A percentile compares a stretch with the other conserved stretches of the same genome.
Conservation (phyloP, 257 asterid species). For the Penstemon eatonii region DNA sequence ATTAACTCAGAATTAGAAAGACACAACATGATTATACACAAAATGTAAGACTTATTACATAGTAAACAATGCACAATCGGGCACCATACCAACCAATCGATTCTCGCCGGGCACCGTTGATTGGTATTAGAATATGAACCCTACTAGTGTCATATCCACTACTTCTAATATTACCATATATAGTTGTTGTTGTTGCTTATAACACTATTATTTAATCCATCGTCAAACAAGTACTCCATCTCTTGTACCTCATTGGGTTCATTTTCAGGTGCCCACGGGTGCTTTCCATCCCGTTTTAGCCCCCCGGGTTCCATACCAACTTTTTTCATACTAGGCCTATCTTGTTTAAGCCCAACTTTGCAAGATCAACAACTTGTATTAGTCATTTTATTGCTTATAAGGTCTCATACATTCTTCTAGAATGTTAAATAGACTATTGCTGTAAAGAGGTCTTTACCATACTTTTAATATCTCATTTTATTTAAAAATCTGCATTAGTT, state of each 20-base stretch:
- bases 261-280: background rate
- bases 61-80: no score
- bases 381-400: no score
- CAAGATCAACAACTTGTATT: slow-evolving; percentile 17
- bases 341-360: slow-evolving; percentile 25
- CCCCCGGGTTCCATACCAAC: slow-evolving; percentile 12
- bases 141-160: slow-evolving; percentile 6
- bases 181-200: background rate
- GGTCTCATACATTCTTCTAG: no score
- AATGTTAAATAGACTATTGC: no score
- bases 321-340: slow-evolving; percentile 36
- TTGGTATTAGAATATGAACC: background rate
- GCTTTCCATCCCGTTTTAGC: background rate
- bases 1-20: no score
- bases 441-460: no score
- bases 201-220: background rate
- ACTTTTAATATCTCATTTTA: no score
- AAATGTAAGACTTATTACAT: no score
- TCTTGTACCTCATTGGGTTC: background rate
- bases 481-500: no score
- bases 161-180: background rate
- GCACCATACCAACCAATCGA: no score
- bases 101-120: background rate
- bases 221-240: background rate
- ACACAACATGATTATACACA: no score